These are phyloP conservation scores for Biancaea sappan DNA, from an alignment of 306 rosid genomes.

Conservation along the genomic window DNA sequence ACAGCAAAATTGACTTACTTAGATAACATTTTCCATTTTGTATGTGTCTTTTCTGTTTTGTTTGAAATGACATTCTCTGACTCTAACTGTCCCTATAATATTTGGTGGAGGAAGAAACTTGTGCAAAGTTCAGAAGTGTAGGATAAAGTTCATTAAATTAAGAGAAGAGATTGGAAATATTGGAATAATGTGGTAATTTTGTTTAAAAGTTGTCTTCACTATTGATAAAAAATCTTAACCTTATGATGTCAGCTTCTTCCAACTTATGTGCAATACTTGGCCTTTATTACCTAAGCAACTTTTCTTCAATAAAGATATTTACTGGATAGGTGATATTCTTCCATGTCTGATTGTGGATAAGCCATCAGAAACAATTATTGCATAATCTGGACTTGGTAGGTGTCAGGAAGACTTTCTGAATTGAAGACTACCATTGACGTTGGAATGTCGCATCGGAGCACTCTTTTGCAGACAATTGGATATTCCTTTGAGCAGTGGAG, in stretches of 20 bases:
- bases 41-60: neutral
- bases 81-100: neutral
- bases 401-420: conserved; percentile 76
- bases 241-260: conserved; percentile 26
- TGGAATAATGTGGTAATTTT: conserved; percentile 10
- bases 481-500: conserved; percentile 76
- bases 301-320: conserved; percentile 12
- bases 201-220: neutral
- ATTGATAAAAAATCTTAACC: neutral
- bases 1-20: neutral
- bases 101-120: neutral
- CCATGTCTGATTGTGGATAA: conserved; percentile 7
- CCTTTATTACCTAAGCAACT: neutral
- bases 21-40: neutral
- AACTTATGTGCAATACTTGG: neutral
- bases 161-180: neutral
- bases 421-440: conserved; percentile 77
- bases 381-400: conserved; percentile 44
- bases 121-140: neutral
- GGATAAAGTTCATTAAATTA: neutral
- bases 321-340: neutral
- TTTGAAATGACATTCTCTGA: neutral
- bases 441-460: conserved; percentile 65
- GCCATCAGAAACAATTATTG: conserved; percentile 22
- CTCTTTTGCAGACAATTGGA: conserved; percentile 66